Conservation (phyloP, 768 basidiomycete genomes). For the Boletus rubropictus region DNA sequence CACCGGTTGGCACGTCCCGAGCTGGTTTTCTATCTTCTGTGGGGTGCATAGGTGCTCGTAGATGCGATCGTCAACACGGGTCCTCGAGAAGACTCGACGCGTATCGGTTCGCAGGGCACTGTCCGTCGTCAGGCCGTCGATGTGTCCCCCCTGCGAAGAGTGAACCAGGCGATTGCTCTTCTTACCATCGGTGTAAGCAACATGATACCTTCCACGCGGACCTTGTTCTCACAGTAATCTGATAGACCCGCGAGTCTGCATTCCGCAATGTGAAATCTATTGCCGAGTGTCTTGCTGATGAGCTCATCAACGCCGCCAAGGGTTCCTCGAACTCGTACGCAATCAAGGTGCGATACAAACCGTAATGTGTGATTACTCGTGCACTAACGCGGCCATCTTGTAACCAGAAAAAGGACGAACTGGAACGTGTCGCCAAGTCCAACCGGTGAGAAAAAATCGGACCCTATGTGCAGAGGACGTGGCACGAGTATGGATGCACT, state of each 20-base stretch:
- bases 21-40: not conserved
- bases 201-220: not conserved
- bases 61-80: conserved; percentile 99
- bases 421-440: conserved; percentile 99
- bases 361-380: not conserved
- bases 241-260: conserved; percentile 94
- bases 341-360: conserved; percentile 69
- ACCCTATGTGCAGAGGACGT: conserved; percentile 1
- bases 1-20: too few relatives aligned
- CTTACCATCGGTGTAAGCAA: conserved; percentile 88
- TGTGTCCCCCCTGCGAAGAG: conserved; percentile 95
- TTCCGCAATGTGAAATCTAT: conserved; percentile 99
- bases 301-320: conserved; percentile 99
- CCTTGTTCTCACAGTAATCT: conserved; percentile 1
- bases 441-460: conserved; percentile 81
- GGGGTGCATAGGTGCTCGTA: conserved; percentile 66
- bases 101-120: conserved; percentile 99
- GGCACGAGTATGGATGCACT: conserved; percentile 21
- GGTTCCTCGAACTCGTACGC: conserved; percentile 99
- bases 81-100: conserved; percentile 98
- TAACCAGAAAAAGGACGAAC: conserved; percentile 92
- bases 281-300: conserved; percentile 97
- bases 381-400: not conserved
- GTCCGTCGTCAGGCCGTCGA: conserved; percentile 99
- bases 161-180: conserved; percentile 95